Base-by-base conservation (phyloP, 1,284 basidiomycete species). In the Anthracocystis panici-leucophaei region DNA sequence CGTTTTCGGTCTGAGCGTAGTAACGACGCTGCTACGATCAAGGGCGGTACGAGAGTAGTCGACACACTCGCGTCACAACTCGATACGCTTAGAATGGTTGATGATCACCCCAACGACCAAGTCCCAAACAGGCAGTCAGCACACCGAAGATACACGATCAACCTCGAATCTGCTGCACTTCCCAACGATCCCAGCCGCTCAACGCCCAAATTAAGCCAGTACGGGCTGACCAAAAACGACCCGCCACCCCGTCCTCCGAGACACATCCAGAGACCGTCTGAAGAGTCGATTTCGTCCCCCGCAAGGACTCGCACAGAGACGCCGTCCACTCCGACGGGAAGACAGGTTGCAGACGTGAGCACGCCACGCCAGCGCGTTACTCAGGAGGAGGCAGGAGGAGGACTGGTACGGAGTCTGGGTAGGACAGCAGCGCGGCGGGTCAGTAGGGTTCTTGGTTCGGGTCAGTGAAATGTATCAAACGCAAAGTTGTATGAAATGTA, bases 181-280 rank as follows among this genome's bases (percentile, higher is more conserved):
- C 2, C 27, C 12, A 41, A 49, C 31, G 60, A 62, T 25, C 11
- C 42, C 1, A 45, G 33, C 11, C 45, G 57, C 7, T 56, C 55
- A 7, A 50, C 56, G 20, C 21, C 70, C 14, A 73, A 68, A n/a
- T n/a, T 62, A 10, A 65, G 58, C 23, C 68, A 71, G 25, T 62
- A 57, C 35, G 62, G 68, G 0, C 29, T 61, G 53, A 62, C 58
- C 7, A 71, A 65, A 20, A 35, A 41, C 23, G 58, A 63, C 6
- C 70, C 65, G 3, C 70, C 70, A 3, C 70, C 70, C 16, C 56
- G 70, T 1, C 70, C 70, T 5, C 70, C 70, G 3, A n/a, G 70
- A 6, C 57, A 67, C n/a, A 35, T 67, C 8, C 57, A 64, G 18
- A 29, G 70, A 21, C 65, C 65, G n/a, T 61, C 57, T 6, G 70